phyloP scores from a whole-genome alignment of 1,284 basidiomycete species.

The Athelia psychrophila region DNA sequence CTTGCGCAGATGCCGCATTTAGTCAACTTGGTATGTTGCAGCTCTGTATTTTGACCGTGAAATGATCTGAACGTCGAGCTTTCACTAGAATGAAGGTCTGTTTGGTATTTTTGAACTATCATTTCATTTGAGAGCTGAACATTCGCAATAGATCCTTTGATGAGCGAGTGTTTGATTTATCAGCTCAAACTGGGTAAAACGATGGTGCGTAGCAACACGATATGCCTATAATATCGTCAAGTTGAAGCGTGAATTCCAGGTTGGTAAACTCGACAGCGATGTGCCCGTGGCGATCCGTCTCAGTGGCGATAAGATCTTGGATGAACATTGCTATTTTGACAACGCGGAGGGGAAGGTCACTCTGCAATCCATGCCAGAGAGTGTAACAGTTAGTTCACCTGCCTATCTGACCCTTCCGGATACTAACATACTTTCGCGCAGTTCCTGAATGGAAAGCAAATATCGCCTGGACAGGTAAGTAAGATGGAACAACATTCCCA shows the following conservation, averaged over 20 bases:
- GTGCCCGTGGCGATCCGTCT: slow-evolving; percentile 87
- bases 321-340: slow-evolving; percentile 92
- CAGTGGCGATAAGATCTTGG: slow-evolving; percentile 88
- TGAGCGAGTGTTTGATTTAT: slow-evolving; percentile 93
- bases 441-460: slow-evolving; percentile 93
- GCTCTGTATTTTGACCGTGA: slow-evolving; percentile 9
- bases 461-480: slow-evolving; percentile 69
- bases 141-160: slow-evolving; percentile 66
- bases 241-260: slow-evolving; percentile 38
- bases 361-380: slow-evolving; percentile 74
- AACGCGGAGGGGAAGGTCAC: slow-evolving; percentile 86
- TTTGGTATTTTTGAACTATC: slow-evolving; percentile 8
- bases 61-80: slow-evolving; percentile 13
- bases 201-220: slow-evolving; percentile 42
- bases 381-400: slow-evolving; percentile 70
- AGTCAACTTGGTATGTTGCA: slow-evolving; percentile 82
- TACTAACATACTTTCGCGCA: slow-evolving; percentile 26
- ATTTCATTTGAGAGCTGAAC: slow-evolving; percentile 8
- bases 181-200: slow-evolving; percentile 91
- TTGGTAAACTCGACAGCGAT: slow-evolving; percentile 80
- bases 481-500: slow-evolving; percentile 6
- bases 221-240: background rate
- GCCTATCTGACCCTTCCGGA: slow-evolving; percentile 1
- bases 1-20: slow-evolving; percentile 85
- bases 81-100: slow-evolving; percentile 78